Percentiles rank a stretch among this genome's conserved stretches.
phyloP scores from a whole-genome alignment of 331 rosid species.

The Acacia pycnantha region DNA sequence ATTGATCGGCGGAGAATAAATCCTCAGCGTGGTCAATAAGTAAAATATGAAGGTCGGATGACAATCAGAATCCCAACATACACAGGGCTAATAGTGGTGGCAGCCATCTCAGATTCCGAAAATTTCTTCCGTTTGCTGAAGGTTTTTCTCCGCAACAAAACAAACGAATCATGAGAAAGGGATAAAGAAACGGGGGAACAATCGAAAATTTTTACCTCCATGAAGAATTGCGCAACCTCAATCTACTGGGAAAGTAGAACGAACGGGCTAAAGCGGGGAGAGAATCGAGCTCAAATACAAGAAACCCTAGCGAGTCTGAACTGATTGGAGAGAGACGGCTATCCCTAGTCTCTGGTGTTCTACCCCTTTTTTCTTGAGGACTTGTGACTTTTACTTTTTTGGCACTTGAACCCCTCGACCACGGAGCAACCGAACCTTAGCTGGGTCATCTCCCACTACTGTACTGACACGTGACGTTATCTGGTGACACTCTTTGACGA shows the following conservation, averaged over 20 bases:
- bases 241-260: background rate
- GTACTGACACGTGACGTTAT: slow-evolving; percentile 49
- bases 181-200: background rate
- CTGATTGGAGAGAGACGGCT: background rate
- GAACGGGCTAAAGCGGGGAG: background rate
- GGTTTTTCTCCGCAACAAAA: background rate
- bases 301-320: slow-evolving; percentile 44
- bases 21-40: background rate
- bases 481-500: slow-evolving; percentile 30
- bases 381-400: background rate
- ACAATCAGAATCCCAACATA: background rate
- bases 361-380: background rate
- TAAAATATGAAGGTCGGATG: background rate
- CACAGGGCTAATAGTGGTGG: background rate
- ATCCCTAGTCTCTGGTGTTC: background rate
- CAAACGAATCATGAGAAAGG: background rate
- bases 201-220: slow-evolving; percentile 51
- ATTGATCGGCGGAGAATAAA: background rate
- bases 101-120: background rate
- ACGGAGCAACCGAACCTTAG: background rate
- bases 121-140: background rate
- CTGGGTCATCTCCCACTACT: slow-evolving; percentile 32
- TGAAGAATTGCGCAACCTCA: slow-evolving; percentile 18
- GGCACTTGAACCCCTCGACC: background rate
- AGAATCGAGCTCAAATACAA: slow-evolving; percentile 25